Evolutionary conservation across 148 eudicot genomes (phyloP).

Genomic region (Linanthus parryae): DNA sequence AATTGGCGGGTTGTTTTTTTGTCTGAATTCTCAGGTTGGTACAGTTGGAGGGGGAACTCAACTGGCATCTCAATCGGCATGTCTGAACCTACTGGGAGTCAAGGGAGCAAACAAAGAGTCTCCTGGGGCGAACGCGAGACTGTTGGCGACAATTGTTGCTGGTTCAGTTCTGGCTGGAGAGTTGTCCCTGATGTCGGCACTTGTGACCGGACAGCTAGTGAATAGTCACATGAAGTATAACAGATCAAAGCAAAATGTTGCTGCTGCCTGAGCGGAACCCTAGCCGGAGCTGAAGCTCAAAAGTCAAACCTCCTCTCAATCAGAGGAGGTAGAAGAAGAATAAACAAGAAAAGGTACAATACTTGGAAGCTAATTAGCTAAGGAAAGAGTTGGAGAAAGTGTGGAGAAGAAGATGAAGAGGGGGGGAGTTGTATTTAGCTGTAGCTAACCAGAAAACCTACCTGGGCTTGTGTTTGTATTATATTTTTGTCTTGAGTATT

Average conservation of each 20-base stretch:
- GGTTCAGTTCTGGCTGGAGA: constrained; percentile 87
- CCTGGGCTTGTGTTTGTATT: too few relatives aligned
- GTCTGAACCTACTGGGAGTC: constrained; percentile 72
- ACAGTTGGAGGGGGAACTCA: constrained; percentile 88
- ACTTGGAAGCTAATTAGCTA: too few relatives aligned
- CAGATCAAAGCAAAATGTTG: constrained; percentile 55
- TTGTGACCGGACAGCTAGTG: constrained; percentile 79
- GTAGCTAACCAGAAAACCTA: too few relatives aligned
- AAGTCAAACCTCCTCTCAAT: too few relatives aligned
- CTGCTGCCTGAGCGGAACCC: constrained; percentile 19
- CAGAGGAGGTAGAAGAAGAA: not conserved
- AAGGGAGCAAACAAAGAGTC: constrained; percentile 70
- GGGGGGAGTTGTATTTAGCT: too few relatives aligned
- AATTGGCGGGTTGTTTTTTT: not conserved
- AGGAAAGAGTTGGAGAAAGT: too few relatives aligned
- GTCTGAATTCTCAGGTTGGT: constrained; percentile 41
- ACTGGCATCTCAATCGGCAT: constrained; percentile 74
- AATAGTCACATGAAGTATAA: constrained; percentile 86
- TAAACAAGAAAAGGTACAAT: not conserved
- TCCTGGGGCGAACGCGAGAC: constrained; percentile 68
- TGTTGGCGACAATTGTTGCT: constrained; percentile 64
- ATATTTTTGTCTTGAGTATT: too few relatives aligned
- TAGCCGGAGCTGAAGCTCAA: not conserved
- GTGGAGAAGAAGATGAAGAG: too few relatives aligned
- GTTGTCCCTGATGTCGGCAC: constrained; percentile 85